Conservation (phyloP, 2,329 filamentous ascomycete genomes). For the Lizonia empirigonia region DNA sequence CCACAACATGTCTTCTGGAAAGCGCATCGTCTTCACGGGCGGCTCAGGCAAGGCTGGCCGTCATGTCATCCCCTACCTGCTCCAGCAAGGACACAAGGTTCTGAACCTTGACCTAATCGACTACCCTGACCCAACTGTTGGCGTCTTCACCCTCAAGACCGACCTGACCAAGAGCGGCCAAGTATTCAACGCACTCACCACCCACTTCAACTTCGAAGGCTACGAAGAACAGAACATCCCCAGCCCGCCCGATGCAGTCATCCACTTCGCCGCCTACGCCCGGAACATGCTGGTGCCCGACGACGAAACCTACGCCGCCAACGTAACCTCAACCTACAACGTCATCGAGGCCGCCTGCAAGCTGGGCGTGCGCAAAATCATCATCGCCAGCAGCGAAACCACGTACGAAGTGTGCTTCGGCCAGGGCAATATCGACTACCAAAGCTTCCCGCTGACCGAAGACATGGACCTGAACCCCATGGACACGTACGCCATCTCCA, state of each 20-base stretch:
- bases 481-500: constrained; percentile 66
- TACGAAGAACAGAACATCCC: constrained; percentile 54
- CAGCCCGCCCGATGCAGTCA: constrained; percentile 62
- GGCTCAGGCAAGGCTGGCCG: constrained; percentile 60
- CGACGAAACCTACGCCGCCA: constrained; percentile 63
- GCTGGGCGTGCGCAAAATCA: constrained; percentile 65
- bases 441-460: constrained; percentile 65
- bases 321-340: constrained; percentile 64
- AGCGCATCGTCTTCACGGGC: constrained; percentile 53
- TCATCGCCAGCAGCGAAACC: constrained; percentile 65
- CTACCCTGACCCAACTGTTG: constrained; percentile 50
- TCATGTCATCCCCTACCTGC: constrained; percentile 60
- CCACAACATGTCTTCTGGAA: constrained; percentile 40
- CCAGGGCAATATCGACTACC: constrained; percentile 63
- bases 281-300: constrained; percentile 67
- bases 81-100: constrained; percentile 57
- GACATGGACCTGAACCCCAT: constrained; percentile 64
- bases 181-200: constrained; percentile 60
- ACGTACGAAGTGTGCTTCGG: constrained; percentile 67
- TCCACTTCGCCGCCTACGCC: constrained; percentile 65
- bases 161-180: constrained; percentile 63
- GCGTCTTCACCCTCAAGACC: constrained; percentile 60
- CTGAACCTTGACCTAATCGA: constrained; percentile 62
- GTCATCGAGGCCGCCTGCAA: constrained; percentile 68
- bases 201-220: constrained; percentile 61